Evolutionary conservation across 768 basidiomycete genomes (phyloP).

Genomic region (Rhodotorula paludigena): DNA sequence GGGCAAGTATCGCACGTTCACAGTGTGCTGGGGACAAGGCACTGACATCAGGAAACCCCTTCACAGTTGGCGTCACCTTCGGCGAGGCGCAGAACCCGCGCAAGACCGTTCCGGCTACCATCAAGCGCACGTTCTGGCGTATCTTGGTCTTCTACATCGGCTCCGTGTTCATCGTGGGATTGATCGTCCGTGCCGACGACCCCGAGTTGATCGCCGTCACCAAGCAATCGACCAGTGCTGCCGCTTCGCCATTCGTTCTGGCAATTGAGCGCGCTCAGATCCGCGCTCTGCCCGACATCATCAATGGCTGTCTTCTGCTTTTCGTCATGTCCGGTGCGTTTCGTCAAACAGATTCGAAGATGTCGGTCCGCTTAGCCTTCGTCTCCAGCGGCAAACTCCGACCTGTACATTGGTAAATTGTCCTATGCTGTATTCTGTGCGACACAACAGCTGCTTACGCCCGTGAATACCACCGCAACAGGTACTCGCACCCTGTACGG

Average conservation of each 20-base stretch:
- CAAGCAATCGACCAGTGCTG: conserved; percentile 22
- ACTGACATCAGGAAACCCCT: no score
- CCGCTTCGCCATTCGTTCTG: conserved; percentile 49
- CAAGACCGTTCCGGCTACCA: conserved; percentile 55
- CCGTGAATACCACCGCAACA: no score
- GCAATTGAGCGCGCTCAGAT: conserved; percentile 49
- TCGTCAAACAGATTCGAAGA: no score
- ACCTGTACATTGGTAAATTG: conserved; percentile 45
- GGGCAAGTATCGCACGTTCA: conserved; percentile 28
- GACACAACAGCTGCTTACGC: no score
- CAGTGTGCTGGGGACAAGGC: no score
- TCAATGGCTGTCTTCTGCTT: conserved; percentile 47
- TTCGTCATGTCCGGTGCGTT: background rate
- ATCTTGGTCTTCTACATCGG: conserved; percentile 70
- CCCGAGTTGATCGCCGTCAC: conserved; percentile 54
- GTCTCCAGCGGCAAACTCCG: no score
- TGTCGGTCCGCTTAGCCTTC: no score
- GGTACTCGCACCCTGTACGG: conserved; percentile 49
- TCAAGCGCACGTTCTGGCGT: conserved; percentile 62
- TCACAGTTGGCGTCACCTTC: conserved; percentile 32
- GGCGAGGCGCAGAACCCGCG: conserved; percentile 11
- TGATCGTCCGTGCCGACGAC: conserved; percentile 71
- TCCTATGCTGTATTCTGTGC: no score
- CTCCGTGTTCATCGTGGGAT: conserved; percentile 46
- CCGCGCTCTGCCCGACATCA: conserved; percentile 46